Evolutionary conservation across 106 monocot genomes (phyloP).

Genomic region (Amphibolis antarctica): DNA sequence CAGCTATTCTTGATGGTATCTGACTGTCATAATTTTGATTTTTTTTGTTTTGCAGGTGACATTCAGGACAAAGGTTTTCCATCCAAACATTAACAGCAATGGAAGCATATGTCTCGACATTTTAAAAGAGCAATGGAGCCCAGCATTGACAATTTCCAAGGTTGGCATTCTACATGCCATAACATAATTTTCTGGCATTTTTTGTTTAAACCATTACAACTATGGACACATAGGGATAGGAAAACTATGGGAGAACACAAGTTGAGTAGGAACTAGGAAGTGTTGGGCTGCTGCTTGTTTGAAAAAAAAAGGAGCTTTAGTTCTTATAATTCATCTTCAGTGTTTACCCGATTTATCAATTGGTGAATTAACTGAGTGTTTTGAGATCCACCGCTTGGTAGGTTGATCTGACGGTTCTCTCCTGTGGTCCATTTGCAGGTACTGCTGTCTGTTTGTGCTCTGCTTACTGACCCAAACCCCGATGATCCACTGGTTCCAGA

Average conservation of each 20-base stretch:
- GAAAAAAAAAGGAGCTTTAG: no score
- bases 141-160: slow-evolving; percentile 34
- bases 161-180: slow-evolving; percentile 1
- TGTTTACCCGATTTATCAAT: no score
- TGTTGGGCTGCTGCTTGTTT: no score
- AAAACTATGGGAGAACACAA: no score
- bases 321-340: no score
- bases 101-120: slow-evolving; percentile 36
- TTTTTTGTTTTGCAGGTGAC: slow-evolving; percentile 13
- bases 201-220: no score
- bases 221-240: no score
- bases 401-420: neutral
- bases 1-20: neutral
- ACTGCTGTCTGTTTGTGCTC: slow-evolving; percentile 27
- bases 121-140: slow-evolving; percentile 36
- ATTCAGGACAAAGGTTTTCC: slow-evolving; percentile 26
- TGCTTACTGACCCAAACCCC: slow-evolving; percentile 34
- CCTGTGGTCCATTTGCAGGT: slow-evolving; percentile 13
- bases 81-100: slow-evolving; percentile 26
- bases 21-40: no score
- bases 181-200: neutral
- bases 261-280: no score
- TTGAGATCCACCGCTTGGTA: no score
- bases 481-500: slow-evolving; percentile 35
- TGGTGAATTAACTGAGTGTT: no score